phyloP scores from a whole-genome alignment of 2,329 filamentous ascomycete species.

The Nothophaeocryptopus gaeumannii region DNA sequence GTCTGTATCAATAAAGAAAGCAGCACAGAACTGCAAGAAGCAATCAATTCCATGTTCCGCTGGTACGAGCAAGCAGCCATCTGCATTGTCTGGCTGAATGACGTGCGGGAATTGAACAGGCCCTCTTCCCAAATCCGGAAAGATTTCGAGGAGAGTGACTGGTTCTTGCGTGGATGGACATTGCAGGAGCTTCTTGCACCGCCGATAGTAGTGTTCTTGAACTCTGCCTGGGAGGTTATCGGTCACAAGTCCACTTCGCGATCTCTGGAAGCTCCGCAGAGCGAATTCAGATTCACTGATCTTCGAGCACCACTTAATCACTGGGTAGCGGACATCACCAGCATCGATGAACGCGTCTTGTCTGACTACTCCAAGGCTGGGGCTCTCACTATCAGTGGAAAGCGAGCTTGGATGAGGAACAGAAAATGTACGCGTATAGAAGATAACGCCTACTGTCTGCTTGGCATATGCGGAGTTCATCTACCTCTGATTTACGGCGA shows the following conservation, averaged over 20 bases:
- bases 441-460: slow-evolving; percentile 13
- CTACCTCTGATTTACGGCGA: slow-evolving; percentile 10
- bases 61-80: slow-evolving; percentile 17
- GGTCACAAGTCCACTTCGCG: slow-evolving; percentile 12
- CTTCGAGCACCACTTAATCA: slow-evolving; percentile 6
- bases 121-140: not conserved
- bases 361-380: not conserved
- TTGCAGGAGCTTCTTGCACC: slow-evolving; percentile 28
- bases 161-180: slow-evolving; percentile 28
- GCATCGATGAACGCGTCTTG: slow-evolving; percentile 11
- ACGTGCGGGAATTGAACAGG: not conserved
- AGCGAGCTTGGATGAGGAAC: slow-evolving; percentile 2
- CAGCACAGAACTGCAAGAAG: slow-evolving; percentile 20
- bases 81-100: slow-evolving; percentile 18
- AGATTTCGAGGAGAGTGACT: slow-evolving; percentile 14
- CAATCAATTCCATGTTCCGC: slow-evolving; percentile 22
- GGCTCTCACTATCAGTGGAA: not conserved
- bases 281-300: no score
- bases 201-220: slow-evolving; percentile 13
- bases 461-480: slow-evolving; percentile 9
- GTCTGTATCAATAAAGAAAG: slow-evolving; percentile 21
- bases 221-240: slow-evolving; percentile 10
- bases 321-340: slow-evolving; percentile 10
- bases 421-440: slow-evolving; percentile 11
- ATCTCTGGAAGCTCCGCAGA: not conserved